Evolutionary conservation across 2,329 filamentous ascomycete species (phyloP), one percentile per base, ranked within the genome.

Genomic region (Metarhizium rileyi): DNA sequence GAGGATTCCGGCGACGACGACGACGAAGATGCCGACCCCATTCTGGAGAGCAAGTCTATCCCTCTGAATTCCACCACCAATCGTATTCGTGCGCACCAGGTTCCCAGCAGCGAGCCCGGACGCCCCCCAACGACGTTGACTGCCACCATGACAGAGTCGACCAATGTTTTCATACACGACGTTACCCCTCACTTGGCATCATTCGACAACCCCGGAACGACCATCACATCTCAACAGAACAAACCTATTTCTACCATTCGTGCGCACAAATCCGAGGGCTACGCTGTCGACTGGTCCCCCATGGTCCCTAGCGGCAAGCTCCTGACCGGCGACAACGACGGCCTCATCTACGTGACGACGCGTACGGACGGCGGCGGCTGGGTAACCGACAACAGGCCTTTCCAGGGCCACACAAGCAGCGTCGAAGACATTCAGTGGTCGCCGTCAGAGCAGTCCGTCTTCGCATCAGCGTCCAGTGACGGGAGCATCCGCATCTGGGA

Each of bases 371-470:
- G 87, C 52, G 93, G 90, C 47, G 86, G 87, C 54, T 97, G 90
- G 77, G 84, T 87, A 18, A 95, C 90, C 5, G 90, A 96, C 65
- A 87, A 80, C 12, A 80, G 86, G 41, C 75, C 91, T 1, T 95
- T 94, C 70, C 80, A 80, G 22, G 91, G 90, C 46, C 93, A 98
- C 72, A 78, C 77, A 8, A 81, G 83, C 62, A 91, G 87, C 47
- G 83, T 98, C 16, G 93, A 98, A 72, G 93, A 98, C 64, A 74
- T 98, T 25, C 91, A 97, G 68, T 98, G 93, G 93, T 95, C 88
- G 47, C 93, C 93, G 0, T 87, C 84, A 18, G 93, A 98, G 71
- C 83, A 83, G 55, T 90, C 90, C 53, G 93, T 97, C 26, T 98
- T 98, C 63, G 87, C 93, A 0, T 97, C 91, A 1, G 90, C 88